Conservation (phyloP, 208 protist genomes). For the Leishmania guyanensis region DNA sequence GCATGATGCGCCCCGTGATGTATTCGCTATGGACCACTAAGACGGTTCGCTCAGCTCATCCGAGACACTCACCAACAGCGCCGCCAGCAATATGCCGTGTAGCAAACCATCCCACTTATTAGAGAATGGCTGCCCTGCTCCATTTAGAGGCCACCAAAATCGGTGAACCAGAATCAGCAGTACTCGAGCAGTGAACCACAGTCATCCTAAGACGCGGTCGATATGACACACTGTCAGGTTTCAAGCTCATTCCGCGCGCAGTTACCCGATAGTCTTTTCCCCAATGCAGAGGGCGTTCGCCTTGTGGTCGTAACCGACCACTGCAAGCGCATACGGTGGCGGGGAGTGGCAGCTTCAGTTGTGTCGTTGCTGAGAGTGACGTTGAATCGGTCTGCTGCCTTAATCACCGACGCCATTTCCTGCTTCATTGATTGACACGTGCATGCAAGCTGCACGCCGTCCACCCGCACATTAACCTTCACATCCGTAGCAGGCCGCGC, state of each 20-base stretch:
- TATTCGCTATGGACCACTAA: neutral
- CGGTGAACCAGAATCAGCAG: neutral
- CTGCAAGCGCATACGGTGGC: neutral
- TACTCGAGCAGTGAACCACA: neutral
- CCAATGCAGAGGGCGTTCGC: neutral
- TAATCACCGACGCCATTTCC: no score
- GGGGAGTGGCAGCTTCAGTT: neutral
- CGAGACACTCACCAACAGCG: neutral
- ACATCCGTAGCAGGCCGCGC: no score
- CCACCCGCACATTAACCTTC: no score
- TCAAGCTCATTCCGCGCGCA: neutral
- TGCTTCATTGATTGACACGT: no score
- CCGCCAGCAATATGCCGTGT: neutral
- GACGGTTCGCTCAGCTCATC: neutral
- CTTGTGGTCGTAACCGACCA: neutral
- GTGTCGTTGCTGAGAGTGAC: no score
- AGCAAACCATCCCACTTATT: neutral
- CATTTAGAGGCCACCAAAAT: neutral
- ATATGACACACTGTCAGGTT: neutral
- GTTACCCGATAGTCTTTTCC: neutral
- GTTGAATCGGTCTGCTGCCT: no score
- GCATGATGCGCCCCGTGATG: neutral
- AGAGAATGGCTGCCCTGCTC: neutral
- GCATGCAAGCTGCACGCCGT: no score
- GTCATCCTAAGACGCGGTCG: neutral